phyloP scores from a whole-genome alignment of 352 stramenopile species.

The Globisporangium nodosum region DNA sequence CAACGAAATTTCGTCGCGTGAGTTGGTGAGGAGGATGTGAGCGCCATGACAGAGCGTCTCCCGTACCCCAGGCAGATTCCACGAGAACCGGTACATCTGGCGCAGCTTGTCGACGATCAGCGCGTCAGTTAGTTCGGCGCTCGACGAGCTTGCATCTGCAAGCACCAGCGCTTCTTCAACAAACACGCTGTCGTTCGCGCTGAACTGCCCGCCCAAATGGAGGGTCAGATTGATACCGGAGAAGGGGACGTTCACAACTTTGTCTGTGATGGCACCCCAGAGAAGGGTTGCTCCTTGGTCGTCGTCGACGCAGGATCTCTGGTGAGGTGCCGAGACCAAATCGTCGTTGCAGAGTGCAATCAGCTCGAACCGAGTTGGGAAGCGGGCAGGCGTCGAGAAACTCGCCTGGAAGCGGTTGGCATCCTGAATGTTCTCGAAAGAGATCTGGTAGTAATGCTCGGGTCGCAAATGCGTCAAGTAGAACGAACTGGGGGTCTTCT shows the following conservation, averaged over 20 bases:
- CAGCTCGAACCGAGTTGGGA: conserved; percentile 30
- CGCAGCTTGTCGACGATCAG: conserved; percentile 32
- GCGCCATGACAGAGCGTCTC: conserved; percentile 38
- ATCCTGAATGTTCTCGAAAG: conserved; percentile 41
- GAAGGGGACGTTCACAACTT: conserved; percentile 28
- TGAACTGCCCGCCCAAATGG: conserved; percentile 49
- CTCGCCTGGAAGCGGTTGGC: conserved; percentile 27
- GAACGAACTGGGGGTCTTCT: conserved; percentile 46
- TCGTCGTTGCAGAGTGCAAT: conserved; percentile 31
- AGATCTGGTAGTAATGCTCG: conserved; percentile 52
- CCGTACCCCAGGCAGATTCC: conserved; percentile 47
- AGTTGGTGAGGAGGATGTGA: conserved; percentile 40
- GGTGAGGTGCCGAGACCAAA: neutral
- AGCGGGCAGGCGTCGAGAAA: conserved; percentile 38
- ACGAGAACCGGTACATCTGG: conserved; percentile 44
- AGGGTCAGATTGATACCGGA: conserved; percentile 35
- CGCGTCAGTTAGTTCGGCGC: neutral
- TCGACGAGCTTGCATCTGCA: conserved; percentile 5
- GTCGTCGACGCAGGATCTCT: conserved; percentile 1
- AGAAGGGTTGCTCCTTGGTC: conserved; percentile 8
- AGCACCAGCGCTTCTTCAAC: conserved; percentile 22
- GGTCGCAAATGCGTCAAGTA: conserved; percentile 51
- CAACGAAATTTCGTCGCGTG: conserved; percentile 16
- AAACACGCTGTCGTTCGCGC: conserved; percentile 24
- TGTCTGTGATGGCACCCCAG: conserved; percentile 26